phyloP scores from a whole-genome alignment of 331 rosid genomes.

The Saraca asoca region DNA sequence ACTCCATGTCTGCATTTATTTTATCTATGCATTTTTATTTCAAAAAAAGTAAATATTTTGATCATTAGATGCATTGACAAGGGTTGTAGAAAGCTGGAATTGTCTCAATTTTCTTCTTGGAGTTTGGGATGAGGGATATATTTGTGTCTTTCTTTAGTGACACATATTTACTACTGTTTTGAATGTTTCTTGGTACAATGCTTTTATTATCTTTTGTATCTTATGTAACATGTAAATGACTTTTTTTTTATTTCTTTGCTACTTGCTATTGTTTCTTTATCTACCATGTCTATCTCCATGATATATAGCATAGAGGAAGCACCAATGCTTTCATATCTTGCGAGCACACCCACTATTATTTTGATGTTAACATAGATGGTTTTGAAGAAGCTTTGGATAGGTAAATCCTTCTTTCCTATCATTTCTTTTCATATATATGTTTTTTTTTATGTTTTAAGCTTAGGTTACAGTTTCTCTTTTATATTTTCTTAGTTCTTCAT shows the following conservation, averaged over 20 bases:
- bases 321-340: constrained; percentile 82
- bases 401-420: constrained; percentile 42
- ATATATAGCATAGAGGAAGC: constrained; percentile 77
- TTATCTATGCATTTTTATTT: too few species aligned
- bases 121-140: too few species aligned
- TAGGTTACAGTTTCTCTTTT: constrained; percentile 38
- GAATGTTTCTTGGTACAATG: background rate
- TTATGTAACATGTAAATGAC: background rate
- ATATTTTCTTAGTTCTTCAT: constrained; percentile 95
- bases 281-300: background rate
- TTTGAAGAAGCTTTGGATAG: constrained; percentile 97
- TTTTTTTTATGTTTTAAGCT: constrained; percentile 24
- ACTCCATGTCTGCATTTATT: too few species aligned
- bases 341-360: constrained; percentile 73
- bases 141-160: background rate
- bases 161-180: background rate
- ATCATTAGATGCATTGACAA: too few species aligned
- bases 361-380: constrained; percentile 79
- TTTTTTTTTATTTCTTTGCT: constrained; percentile 23
- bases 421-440: constrained; percentile 24
- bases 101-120: too few species aligned
- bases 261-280: constrained; percentile 22
- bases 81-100: too few species aligned
- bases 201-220: background rate
- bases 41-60: too few species aligned